Evolutionary conservation across 2,329 filamentous ascomycete species (phyloP).

Genomic region (Aspergillus quadrilineatus): DNA sequence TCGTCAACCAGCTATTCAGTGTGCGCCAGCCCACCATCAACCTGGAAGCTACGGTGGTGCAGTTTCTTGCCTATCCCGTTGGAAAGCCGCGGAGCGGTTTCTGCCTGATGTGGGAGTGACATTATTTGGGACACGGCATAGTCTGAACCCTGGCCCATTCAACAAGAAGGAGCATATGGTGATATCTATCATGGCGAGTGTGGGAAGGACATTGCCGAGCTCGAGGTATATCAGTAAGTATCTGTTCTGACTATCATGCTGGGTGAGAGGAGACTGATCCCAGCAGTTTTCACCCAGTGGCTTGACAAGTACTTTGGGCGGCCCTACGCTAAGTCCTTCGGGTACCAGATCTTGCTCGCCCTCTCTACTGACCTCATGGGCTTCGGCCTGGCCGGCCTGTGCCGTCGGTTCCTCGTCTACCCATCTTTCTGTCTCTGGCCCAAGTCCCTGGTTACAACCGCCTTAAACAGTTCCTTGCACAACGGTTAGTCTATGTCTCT

Average conservation of each 20-base stretch:
- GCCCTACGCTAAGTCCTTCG: neutral
- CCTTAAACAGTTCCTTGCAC: conserved; percentile 6
- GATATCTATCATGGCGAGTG: conserved; percentile 8
- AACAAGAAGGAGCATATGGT: conserved; percentile 14
- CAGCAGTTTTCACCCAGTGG: neutral
- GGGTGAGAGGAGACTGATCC: too few relatives aligned
- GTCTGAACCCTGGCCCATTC: conserved; percentile 12
- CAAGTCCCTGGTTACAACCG: conserved; percentile 6
- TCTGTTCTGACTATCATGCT: too few relatives aligned
- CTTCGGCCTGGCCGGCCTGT: conserved; percentile 7
- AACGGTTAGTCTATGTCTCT: neutral
- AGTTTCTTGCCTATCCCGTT: conserved; percentile 6
- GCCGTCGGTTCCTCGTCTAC: conserved; percentile 10
- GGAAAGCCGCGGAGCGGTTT: conserved; percentile 2
- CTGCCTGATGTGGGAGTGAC: conserved; percentile 4
- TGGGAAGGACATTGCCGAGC: neutral
- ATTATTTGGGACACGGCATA: conserved; percentile 7
- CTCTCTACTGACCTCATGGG: conserved; percentile 5
- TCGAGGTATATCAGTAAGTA: neutral
- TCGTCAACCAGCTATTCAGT: conserved; percentile 21
- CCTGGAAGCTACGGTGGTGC: neutral
- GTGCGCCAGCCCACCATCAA: conserved; percentile 12
- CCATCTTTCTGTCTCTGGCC: conserved; percentile 7
- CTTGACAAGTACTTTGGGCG: conserved; percentile 1
- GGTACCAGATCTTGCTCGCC: neutral